Evolutionary conservation across 176 grass and related monocot species (phyloP).

Genomic region (Puccinellia tenuiflora): DNA sequence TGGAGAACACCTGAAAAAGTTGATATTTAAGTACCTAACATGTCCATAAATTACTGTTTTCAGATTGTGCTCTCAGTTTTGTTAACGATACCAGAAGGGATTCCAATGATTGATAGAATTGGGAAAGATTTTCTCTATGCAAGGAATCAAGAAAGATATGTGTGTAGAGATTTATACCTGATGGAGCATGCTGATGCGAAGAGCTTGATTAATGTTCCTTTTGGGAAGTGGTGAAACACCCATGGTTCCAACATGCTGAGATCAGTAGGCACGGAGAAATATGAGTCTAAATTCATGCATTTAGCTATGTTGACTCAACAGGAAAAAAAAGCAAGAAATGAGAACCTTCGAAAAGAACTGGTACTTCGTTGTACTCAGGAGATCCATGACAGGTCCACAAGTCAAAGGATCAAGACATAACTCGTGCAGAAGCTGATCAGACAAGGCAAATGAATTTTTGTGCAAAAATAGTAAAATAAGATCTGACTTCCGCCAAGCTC

Average conservation of each 20-base stretch:
- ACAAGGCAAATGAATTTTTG: slow-evolving; percentile 16
- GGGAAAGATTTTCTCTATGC: not conserved
- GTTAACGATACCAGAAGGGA: not conserved
- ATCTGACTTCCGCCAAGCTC: not conserved
- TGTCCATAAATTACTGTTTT: not conserved
- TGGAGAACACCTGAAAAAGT: not conserved
- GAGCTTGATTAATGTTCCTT: slow-evolving; percentile 68
- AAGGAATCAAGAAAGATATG: not conserved
- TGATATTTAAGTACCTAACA: not conserved
- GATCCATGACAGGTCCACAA: slow-evolving; percentile 77
- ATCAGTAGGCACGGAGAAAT: slow-evolving; percentile 23
- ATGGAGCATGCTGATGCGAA: slow-evolving; percentile 92
- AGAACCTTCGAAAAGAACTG: slow-evolving; percentile 92
- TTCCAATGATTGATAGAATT: not conserved
- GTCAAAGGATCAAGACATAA: slow-evolving; percentile 69
- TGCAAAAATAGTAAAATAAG: slow-evolving; percentile 5
- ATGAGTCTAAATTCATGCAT: slow-evolving; percentile 1
- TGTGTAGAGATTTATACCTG: slow-evolving; percentile 47
- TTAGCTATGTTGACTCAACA: slow-evolving; percentile 13
- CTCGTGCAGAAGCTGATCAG: slow-evolving; percentile 74
- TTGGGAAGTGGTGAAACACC: slow-evolving; percentile 73
- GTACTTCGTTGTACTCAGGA: slow-evolving; percentile 86
- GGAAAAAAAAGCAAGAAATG: slow-evolving; percentile 26
- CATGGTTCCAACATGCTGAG: slow-evolving; percentile 75
- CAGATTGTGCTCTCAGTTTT: not conserved